phyloP scores from a whole-genome alignment of 2,329 filamentous ascomycete species.

The Sarocladiaceae sp. region DNA sequence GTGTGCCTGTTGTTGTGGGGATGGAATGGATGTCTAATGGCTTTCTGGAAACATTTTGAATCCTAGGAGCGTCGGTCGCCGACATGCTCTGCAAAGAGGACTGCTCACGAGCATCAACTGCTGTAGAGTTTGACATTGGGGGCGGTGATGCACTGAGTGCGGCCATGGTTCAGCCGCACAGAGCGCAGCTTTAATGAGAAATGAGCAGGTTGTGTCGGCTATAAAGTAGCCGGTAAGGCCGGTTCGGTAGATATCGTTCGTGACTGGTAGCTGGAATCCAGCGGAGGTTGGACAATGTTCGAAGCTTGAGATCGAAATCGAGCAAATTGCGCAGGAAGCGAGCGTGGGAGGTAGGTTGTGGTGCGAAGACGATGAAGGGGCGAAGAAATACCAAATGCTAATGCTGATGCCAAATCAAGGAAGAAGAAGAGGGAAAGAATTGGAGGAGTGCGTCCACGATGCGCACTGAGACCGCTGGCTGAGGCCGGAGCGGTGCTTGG shows the following conservation, averaged over 20 bases:
- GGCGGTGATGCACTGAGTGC: constrained; percentile 30
- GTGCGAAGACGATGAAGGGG: background rate
- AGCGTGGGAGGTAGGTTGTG: background rate
- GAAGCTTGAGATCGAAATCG: background rate
- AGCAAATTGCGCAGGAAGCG: background rate
- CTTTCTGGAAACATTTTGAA: constrained; percentile 25
- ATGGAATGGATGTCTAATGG: constrained; percentile 29
- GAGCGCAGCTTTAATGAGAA: background rate
- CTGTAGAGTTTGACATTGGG: constrained; percentile 23
- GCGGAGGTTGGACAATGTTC: background rate
- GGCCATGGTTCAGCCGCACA: constrained; percentile 21
- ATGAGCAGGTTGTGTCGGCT: background rate
- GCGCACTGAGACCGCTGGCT: constrained; percentile 2
- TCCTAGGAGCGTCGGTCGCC: constrained; percentile 12
- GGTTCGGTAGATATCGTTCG: too few species aligned
- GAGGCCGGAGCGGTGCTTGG: constrained; percentile 1
- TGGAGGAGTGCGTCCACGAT: background rate
- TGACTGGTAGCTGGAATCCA: background rate
- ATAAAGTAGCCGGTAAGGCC: background rate
- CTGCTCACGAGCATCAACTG: constrained; percentile 15
- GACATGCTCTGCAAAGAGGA: constrained; percentile 13
- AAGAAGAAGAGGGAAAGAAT: background rate
- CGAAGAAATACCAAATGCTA: constrained; percentile 7
- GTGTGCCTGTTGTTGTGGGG: constrained; percentile 20
- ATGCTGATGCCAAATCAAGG: constrained; percentile 6